phyloP scores from a whole-genome alignment of 78 protist species.

The Anaeramoeba flamelloides region DNA sequence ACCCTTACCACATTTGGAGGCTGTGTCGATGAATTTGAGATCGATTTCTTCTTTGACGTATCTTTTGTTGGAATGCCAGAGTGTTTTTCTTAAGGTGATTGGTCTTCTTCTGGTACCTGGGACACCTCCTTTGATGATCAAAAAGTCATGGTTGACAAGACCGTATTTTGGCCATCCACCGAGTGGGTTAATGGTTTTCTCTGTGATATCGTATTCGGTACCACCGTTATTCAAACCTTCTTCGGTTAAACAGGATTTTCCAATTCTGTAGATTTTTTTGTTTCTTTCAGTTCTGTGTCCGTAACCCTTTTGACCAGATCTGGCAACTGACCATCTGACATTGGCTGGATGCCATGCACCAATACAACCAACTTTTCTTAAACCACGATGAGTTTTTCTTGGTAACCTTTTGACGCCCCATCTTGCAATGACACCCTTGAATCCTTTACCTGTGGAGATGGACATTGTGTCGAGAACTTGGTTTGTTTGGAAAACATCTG shows the following conservation, averaged over 20 bases:
- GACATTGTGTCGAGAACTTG: constrained; percentile 89
- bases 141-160: constrained; percentile 71
- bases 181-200: constrained; percentile 96
- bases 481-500: constrained; percentile 58
- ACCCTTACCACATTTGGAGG: constrained; percentile 97
- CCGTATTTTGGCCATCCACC: constrained; percentile 99
- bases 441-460: constrained; percentile 97
- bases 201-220: constrained; percentile 92
- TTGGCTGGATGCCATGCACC: constrained; percentile 99
- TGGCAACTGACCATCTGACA: constrained; percentile 88
- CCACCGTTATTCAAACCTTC: constrained; percentile 79
- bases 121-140: constrained; percentile 83
- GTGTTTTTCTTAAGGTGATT: constrained; percentile 90
- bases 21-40: constrained; percentile 99
- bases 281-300: constrained; percentile 94
- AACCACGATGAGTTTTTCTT: constrained; percentile 98
- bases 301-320: constrained; percentile 99
- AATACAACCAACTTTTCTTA: constrained; percentile 98
- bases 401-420: constrained; percentile 93
- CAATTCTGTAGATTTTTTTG: constrained; percentile 99
- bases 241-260: too few relatives aligned
- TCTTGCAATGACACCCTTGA: constrained; percentile 87
- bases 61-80: constrained; percentile 49
- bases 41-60: constrained; percentile 66
- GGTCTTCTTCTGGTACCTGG: constrained; percentile 88